Evolutionary conservation across 208 protist genomes (phyloP), one percentile per base, ranked within the genome.

Genomic region (Herpetomonas samuelpessoai): DNA sequence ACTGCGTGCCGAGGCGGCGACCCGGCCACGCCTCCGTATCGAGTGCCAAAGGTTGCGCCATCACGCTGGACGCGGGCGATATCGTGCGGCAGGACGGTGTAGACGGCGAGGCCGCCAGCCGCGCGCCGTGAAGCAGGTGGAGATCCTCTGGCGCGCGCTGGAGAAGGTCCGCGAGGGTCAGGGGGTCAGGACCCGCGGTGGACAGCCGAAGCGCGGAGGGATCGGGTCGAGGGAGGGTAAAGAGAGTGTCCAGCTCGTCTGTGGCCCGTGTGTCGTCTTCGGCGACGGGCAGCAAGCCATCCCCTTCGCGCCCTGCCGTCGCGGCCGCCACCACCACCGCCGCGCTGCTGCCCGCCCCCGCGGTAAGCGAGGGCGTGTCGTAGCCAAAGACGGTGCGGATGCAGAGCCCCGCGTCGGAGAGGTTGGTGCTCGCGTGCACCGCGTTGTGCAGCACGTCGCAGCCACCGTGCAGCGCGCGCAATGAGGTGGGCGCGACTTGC

Each of bases 311-410:
- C 9, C 14, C 14, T 41, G 9, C 35, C 9, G 35, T 14, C 9
- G 35, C 35, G 6, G 35, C 35, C 1, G 26, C 19, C 3, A 48
- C 57, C 14, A 3, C 12, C n/a, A 29, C 47, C 21, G 24, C 24
- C 28, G n/a, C 1, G 6, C 2, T 25, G 6, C 21, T 30, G n/a
- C 35, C 6, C 0, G 24, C 35, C 48, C 9, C 24, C 39, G n/a
- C 41, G 24, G 6, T 30, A 14, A 14, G 57, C 30, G 19, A 63
- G 25, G 58, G 54, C n/a, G 74, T 61, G n/a, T 55, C 38, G 41
- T 83, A 79, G 7, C 85, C 81, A 79, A 93, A 93, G 12, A 88
- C 71, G 30, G 57, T 52, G 10, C 59, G 50, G 38, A 86, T 72
- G 35, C 70, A 82, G 4, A 66, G 44, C 31, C 60, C 58, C 1